phyloP scores from a whole-genome alignment of 225 moss, liverwort and hornwort genomes.

The Polytrichum formosum region DNA sequence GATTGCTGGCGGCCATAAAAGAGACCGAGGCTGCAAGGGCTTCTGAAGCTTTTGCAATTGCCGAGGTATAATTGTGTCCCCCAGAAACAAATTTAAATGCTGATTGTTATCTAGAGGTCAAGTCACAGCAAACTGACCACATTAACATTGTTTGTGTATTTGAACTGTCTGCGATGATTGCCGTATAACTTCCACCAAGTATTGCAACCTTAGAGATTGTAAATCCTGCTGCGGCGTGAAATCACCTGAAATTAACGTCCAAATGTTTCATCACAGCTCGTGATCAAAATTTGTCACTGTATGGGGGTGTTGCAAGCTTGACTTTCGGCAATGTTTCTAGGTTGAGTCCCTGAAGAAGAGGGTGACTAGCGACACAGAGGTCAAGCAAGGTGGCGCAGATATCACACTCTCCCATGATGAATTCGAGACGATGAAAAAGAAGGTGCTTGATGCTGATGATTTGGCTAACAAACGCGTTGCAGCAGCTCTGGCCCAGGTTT shows the following conservation, averaged over 20 bases:
- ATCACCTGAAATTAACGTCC: no score
- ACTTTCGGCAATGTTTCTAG: background rate
- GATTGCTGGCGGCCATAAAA: conserved; percentile 13
- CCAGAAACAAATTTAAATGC: no score
- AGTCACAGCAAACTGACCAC: no score
- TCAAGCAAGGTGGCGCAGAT: conserved; percentile 20
- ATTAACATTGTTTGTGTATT: no score
- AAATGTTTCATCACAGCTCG: no score
- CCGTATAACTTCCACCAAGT: no score
- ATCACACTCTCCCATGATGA: conserved; percentile 40
- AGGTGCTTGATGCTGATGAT: conserved; percentile 22
- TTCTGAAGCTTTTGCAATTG: conserved; percentile 35
- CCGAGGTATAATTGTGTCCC: conserved; percentile 18
- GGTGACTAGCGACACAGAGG: background rate
- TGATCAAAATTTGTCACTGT: no score
- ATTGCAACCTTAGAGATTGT: no score
- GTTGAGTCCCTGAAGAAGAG: conserved; percentile 27
- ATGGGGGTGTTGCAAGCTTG: no score
- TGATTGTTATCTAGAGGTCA: no score
- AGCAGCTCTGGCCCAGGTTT: conserved; percentile 43
- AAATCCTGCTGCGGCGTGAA: no score
- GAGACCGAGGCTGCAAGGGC: conserved; percentile 44
- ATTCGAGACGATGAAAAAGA: conserved; percentile 32
- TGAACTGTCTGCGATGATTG: no score
- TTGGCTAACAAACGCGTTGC: conserved; percentile 29